These are phyloP conservation scores for Pseudonectria foliicola DNA, from an alignment of 2,329 filamentous ascomycete species.

Conservation along the genomic window DNA sequence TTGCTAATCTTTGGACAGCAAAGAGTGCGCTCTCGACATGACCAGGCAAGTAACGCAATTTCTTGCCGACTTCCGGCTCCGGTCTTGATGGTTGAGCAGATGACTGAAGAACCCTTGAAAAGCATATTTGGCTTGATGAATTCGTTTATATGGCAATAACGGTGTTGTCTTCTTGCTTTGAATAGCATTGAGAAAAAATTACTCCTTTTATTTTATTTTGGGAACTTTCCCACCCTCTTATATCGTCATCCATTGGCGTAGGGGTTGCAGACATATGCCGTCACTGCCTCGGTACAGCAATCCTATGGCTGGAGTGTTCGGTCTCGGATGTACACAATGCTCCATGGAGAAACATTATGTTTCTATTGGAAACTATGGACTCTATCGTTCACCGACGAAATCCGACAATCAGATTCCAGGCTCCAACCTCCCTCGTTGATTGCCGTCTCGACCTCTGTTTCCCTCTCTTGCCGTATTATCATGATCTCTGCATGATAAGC, in stretches of 20 bases:
- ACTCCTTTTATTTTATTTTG: too few species aligned
- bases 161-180: too few species aligned
- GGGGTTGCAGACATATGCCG: constrained; percentile 1
- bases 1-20: too few species aligned
- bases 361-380: constrained; percentile 1
- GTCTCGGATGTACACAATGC: neutral
- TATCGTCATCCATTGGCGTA: neutral
- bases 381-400: constrained; percentile 1
- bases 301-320: neutral
- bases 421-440: neutral
- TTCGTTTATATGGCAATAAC: too few species aligned
- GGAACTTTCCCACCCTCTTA: neutral
- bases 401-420: neutral
- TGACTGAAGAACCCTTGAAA: too few species aligned
- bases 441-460: constrained; percentile 1
- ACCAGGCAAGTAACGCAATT: too few species aligned
- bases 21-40: too few species aligned
- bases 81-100: too few species aligned
- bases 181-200: too few species aligned
- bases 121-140: too few species aligned
- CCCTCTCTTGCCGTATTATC: neutral
- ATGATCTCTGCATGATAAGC: constrained; percentile 2
- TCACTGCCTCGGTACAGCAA: constrained; percentile 1
- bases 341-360: neutral
- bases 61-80: too few species aligned